Evolutionary conservation across 257 asterid species (phyloP).

Genomic region (Solanum tarapatanum): DNA sequence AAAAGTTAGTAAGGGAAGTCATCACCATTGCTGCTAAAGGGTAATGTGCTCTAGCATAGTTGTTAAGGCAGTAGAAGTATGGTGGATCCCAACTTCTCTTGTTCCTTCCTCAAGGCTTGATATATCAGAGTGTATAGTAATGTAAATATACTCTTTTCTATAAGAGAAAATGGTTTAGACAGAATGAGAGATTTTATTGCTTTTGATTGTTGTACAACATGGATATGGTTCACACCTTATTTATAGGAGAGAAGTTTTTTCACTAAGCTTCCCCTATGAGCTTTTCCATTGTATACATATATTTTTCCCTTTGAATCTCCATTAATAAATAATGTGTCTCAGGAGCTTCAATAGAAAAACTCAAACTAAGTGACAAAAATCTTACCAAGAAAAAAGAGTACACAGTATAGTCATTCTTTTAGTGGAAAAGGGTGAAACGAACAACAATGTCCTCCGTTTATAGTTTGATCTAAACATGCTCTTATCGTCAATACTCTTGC

Average conservation of each 20-base stretch:
- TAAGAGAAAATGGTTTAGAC: background rate
- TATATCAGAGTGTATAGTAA: background rate
- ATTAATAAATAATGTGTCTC: background rate
- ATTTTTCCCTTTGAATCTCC: background rate
- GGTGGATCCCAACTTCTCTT: background rate
- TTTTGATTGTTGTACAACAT: background rate
- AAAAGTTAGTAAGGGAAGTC: background rate
- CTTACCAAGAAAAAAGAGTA: background rate
- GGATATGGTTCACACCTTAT: background rate
- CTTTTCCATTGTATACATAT: background rate
- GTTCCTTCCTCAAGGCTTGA: background rate
- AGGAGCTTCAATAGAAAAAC: background rate
- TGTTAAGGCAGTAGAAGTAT: background rate
- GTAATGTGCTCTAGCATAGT: background rate
- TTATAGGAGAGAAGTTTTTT: background rate
- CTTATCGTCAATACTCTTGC: background rate
- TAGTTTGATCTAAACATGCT: background rate
- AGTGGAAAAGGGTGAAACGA: background rate
- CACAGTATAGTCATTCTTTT: background rate
- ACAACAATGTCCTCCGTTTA: too few species aligned
- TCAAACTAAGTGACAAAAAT: background rate
- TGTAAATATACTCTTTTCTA: background rate
- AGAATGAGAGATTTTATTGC: background rate
- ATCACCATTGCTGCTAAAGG: background rate
- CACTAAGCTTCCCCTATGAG: background rate